phyloP scores from a whole-genome alignment of 805 yeast species.

The Metschnikowia santaceciliae region DNA sequence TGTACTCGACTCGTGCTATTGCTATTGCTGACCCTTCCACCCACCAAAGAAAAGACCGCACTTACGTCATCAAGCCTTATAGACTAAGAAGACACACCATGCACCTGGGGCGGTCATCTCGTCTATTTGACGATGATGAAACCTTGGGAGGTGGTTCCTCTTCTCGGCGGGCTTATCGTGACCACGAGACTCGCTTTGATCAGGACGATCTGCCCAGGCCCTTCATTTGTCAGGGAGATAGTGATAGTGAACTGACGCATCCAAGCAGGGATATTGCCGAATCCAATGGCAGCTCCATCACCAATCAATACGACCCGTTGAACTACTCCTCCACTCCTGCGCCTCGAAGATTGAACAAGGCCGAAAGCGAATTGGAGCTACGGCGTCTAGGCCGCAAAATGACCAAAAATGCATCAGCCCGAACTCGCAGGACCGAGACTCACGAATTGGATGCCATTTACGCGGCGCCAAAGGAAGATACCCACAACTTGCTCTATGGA shows the following conservation, averaged over 20 bases:
- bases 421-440: constrained; percentile 14
- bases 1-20: neutral
- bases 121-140: constrained; percentile 15
- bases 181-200: neutral
- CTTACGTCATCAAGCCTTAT: constrained; percentile 6
- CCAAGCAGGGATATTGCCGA: neutral
- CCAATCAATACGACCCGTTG: neutral
- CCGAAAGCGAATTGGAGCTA: constrained; percentile 22
- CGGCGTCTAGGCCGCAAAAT: constrained; percentile 35
- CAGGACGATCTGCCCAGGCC: neutral
- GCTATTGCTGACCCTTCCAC: too few relatives aligned
- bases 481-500: constrained; percentile 21
- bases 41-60: neutral
- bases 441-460: neutral
- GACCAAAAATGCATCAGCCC: constrained; percentile 31
- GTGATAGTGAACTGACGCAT: neutral
- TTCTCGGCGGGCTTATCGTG: neutral
- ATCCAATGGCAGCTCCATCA: neutral
- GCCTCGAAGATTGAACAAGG: neutral
- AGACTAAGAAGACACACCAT: constrained; percentile 1
- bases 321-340: neutral
- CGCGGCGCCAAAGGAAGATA: constrained; percentile 20
- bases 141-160: constrained; percentile 14
- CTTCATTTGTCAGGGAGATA: neutral
- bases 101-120: constrained; percentile 3